Base-by-base conservation (phyloP, 306 rosid genomes). In the Prunus campanulata region DNA sequence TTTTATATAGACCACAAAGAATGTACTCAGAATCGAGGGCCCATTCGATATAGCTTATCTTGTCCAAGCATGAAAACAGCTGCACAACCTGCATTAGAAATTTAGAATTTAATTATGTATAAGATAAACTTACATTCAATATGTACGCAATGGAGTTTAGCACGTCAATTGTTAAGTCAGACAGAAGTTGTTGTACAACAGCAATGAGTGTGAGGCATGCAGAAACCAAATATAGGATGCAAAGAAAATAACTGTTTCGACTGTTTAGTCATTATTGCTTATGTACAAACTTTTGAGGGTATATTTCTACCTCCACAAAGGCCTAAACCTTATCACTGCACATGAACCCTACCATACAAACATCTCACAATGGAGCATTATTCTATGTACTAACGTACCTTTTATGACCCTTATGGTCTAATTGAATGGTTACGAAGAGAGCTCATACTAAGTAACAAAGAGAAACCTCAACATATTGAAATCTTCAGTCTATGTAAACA, bases 41-140 rank as follows among this genome's bases (percentile, higher is more conserved):
- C 98, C 98, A 95, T 87, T 95, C 98, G 35, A 95, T 92, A 80
- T 92, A 95, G 89, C 96, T 92, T 84, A 95, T 95, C 90, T 85
- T 95, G 92, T 95, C 98, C 90, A 95, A 80, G 90, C 98, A 95
- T 59, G 98, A 92, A 84, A 90, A 95, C 88, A 95, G 85, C 87
- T 92, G 98, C 86, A 92, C 97, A 82, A 95, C 98, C 98, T 95
- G 90, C 86, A 85, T 74, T 71, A 54, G 65, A 67, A 77, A 16
- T 65, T 20, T 11, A 42, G 3, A n/a, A 8, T 30, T 15, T 63
- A 27, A 63, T 63, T 63, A 63, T 62, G 63, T 63, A 82, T 63
- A 46, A 66, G 44, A 20, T 80, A 20, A 15, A 64, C 63, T 74
- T 60, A 84, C 74, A 59, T 60, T 83, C 77, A 19, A 63, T 11